A percentile compares a stretch with the other conserved stretches of the same genome.
These are phyloP conservation scores for Metarhizium anisopliae DNA, from an alignment of 2,329 filamentous ascomycete genomes.

Conservation along the genomic window DNA sequence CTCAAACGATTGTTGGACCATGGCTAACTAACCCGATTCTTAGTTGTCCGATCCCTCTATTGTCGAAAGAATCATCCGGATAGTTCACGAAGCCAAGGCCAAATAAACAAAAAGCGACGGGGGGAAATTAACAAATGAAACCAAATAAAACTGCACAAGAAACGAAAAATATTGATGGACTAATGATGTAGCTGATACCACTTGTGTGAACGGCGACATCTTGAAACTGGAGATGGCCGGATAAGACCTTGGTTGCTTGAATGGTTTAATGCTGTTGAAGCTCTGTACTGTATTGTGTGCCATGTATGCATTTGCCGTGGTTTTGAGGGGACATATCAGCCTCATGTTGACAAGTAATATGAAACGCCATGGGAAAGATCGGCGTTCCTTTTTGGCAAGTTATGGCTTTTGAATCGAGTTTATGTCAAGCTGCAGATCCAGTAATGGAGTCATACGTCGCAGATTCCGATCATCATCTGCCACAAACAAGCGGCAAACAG, in stretches of 20 bases:
- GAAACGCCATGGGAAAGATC: no score
- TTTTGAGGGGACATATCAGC: no score
- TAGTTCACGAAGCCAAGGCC: conserved; percentile 57
- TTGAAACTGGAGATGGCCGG: background rate
- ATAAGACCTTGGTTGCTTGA: background rate
- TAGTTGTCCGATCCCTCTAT: conserved; percentile 84
- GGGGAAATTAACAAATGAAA: background rate
- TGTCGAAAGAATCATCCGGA: conserved; percentile 80
- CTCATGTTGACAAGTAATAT: no score
- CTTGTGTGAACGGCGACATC: background rate
- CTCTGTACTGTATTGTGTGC: background rate
- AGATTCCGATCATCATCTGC: no score
- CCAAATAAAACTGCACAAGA: no score
- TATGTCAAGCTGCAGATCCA: no score
- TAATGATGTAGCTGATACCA: conserved; percentile 1
- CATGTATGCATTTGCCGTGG: background rate
- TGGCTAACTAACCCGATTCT: background rate
- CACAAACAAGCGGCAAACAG: no score
- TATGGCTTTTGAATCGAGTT: no score
- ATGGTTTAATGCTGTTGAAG: background rate
- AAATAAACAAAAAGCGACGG: conserved; percentile 28
- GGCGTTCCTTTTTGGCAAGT: no score
- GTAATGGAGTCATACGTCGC: no score
- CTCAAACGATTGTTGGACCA: background rate
- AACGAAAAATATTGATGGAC: background rate